phyloP scores from a whole-genome alignment of 1,284 basidiomycete genomes.

The Ganoderma boninense region DNA sequence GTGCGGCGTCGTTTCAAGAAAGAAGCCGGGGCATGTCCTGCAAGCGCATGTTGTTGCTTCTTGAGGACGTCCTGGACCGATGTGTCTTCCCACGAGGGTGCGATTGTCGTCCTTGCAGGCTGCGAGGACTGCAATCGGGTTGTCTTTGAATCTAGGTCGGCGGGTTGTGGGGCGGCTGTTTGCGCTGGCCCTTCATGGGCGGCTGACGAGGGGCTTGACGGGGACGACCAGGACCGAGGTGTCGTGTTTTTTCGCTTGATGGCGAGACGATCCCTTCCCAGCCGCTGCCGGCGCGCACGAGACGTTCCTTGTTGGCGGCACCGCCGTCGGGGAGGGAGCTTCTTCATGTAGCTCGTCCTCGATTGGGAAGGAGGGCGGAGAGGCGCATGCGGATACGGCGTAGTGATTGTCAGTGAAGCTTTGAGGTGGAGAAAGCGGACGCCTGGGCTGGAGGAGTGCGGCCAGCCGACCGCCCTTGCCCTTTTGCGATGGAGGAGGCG shows the following conservation, averaged over 20 bases:
- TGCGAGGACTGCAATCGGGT: slow-evolving; percentile 39
- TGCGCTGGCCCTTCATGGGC: slow-evolving; percentile 22
- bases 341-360: slow-evolving; percentile 59
- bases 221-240: slow-evolving; percentile 11
- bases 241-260: slow-evolving; percentile 33
- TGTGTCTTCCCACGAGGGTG: slow-evolving; percentile 62
- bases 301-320: slow-evolving; percentile 47
- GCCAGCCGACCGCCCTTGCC: slow-evolving; percentile 32
- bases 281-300: slow-evolving; percentile 63
- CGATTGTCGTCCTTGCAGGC: slow-evolving; percentile 51
- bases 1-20: slow-evolving; percentile 66
- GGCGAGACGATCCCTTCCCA: slow-evolving; percentile 56
- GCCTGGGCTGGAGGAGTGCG: slow-evolving; percentile 31
- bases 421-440: slow-evolving; percentile 35
- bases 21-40: slow-evolving; percentile 68
- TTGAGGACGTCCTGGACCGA: slow-evolving; percentile 58
- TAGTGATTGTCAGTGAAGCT: slow-evolving; percentile 47
- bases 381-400: slow-evolving; percentile 60
- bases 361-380: slow-evolving; percentile 66
- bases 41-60: slow-evolving; percentile 53
- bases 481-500: slow-evolving; percentile 32
- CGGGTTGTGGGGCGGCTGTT: slow-evolving; percentile 30
- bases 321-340: slow-evolving; percentile 48
- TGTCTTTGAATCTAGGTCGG: slow-evolving; percentile 30
- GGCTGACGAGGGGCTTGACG: slow-evolving; percentile 24